Evolutionary conservation across 257 asterid genomes (phyloP), one percentile per base, ranked within the genome.

Genomic region (Lycium barbarum): DNA sequence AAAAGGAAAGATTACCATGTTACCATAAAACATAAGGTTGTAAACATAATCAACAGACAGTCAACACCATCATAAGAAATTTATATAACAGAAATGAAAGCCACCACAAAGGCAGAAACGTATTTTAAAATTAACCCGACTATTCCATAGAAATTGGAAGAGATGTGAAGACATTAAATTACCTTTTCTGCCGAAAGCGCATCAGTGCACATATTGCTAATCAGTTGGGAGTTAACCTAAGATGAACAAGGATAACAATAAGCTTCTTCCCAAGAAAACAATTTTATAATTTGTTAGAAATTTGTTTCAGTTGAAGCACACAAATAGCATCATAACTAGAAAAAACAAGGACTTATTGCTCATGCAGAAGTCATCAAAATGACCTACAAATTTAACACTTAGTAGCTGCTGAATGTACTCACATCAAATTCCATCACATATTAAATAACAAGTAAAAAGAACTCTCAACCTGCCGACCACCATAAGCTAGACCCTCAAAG

Each of bases 161-260:
- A 76, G 82, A 76, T 8, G 26, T 76, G 8, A 76, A 76, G 62
- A 53, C 65, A 2, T 76, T 62, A 58, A 82, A 14, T 86, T 85
- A 94, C 99, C 97, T 97, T 97, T 90, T 95, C 99, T 62, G 98
- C 98, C 0, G 99, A 97, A 76, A 97, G 97, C 38, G 99, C 98
- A 89, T 97, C 99, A 18, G 96, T 97, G 88, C 99, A 94, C 22
- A 97, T 92, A 89, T 97, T 97, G 94, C 99, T 97, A 84, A 97
- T 97, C 83, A 97, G 96, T 94, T 97, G 99, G 78, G 99, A 94
- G 87, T 97, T 97, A 78, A 97, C 99, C 98, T 96, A 91, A 79
- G 90, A 53, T 53, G 91, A 49, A 70, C 22, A 78, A 80, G 74
- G 55, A 83, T 54, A 63, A 80, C 2, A 7, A 72, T 11, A 5